Evolutionary conservation across 768 basidiomycete species (phyloP), one percentile per base, ranked within the genome.

Genomic region (Pulveroboletus sp.): DNA sequence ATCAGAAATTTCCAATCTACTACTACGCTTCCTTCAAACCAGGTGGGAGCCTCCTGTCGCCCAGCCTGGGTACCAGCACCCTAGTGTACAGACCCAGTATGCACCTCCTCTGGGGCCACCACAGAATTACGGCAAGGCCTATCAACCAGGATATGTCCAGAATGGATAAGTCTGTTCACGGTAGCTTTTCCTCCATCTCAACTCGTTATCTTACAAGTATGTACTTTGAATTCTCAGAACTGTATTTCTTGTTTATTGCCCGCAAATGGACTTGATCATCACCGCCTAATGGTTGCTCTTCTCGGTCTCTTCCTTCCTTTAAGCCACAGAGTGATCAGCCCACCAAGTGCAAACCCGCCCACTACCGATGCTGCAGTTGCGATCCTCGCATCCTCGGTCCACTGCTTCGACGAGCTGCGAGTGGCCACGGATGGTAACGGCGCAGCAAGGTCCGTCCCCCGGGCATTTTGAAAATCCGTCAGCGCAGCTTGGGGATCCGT

Each of bases 391-490:
- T 52, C 46, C 10, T 53, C 32, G 8, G 52, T 51, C 57, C 59
- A 59, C 8, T 56, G 55, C 1, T 29, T 46, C 11, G 55, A 41
- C 13, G 31, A 21, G 27, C 39, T 52, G 43, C 40, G 29, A 2
- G 16, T 38, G 35, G 27, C 44, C 25, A 56, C 23, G 16, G 44
- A 56, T 10, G 63, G 63, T n/a, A 58, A 44, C 3, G 64, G 65
- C 6, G 66, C 60, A 29, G 47, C 59, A 20, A 43, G n/a, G 47
- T 79, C 77, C n/a, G 58, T 50, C 31, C 79, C 80, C 14, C 79
- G 73, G 27, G 59, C 59, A 10, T 52, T 44, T 45, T 65, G 67
- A 52, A 82, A 81, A 17, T 71, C 66, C 19, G 44, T 47, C 21
- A 75, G 53, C 16, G 77, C 67, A 2, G 57, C 24, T 1, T 49